phyloP scores from a whole-genome alignment of 371 early-diverging fungal species.

The Rhizomucor miehei region DNA sequence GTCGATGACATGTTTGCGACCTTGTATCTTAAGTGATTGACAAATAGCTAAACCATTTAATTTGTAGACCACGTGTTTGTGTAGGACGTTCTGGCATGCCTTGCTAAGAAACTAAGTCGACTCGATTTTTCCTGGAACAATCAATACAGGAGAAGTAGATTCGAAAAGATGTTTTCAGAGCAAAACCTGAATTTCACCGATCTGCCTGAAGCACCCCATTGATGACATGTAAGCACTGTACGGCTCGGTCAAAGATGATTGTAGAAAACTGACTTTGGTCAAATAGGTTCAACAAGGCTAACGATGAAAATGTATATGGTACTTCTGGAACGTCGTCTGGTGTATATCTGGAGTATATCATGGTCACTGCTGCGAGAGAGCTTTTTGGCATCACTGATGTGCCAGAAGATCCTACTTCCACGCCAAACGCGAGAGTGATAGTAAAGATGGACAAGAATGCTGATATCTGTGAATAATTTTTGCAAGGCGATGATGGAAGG shows the following conservation, averaged over 20 bases:
- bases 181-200: slow-evolving; percentile 43
- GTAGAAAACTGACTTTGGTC: not conserved
- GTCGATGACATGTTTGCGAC: no score
- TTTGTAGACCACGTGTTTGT: slow-evolving; percentile 83
- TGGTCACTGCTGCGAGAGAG: slow-evolving; percentile 76
- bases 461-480: slow-evolving; percentile 74
- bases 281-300: slow-evolving; percentile 43
- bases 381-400: slow-evolving; percentile 66
- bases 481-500: slow-evolving; percentile 48
- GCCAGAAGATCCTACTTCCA: slow-evolving; percentile 28
- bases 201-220: slow-evolving; percentile 49
- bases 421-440: slow-evolving; percentile 25
- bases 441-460: slow-evolving; percentile 75
- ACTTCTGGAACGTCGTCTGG: slow-evolving; percentile 85
- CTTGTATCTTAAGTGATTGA: no score
- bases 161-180: slow-evolving; percentile 80
- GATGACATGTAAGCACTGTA: slow-evolving; percentile 44
- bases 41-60: not conserved
- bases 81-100: slow-evolving; percentile 99
- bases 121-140: slow-evolving; percentile 82
- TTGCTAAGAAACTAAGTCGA: slow-evolving; percentile 95
- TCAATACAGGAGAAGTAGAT: slow-evolving; percentile 88
- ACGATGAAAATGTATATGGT: slow-evolving; percentile 43
- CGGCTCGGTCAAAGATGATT: not conserved
- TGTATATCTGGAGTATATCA: slow-evolving; percentile 84